Conservation (phyloP, 2,329 filamentous ascomycete genomes). For the Aspergillus cejpii region DNA sequence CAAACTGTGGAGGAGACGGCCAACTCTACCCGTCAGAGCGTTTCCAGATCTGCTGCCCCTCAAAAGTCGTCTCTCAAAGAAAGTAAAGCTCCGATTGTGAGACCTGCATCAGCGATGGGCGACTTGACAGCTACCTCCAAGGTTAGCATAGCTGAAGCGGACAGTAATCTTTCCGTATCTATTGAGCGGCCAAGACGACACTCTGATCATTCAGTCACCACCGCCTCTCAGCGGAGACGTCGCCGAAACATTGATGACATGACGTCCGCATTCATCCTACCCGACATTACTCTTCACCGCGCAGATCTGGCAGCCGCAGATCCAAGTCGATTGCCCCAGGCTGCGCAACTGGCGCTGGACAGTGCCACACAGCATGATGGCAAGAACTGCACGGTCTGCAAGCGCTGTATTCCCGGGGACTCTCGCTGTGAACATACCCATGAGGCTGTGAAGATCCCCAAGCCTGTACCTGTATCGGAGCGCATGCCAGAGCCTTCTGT, state of each 20-base stretch:
- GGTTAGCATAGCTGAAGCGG: constrained; percentile 22
- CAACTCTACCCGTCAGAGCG: constrained; percentile 33
- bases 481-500: constrained; percentile 39
- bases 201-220: constrained; percentile 44
- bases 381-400: constrained; percentile 53
- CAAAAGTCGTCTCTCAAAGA: constrained; percentile 54
- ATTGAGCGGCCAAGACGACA: constrained; percentile 32
- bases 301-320: constrained; percentile 25
- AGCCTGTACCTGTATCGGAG: constrained; percentile 46
- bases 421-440: constrained; percentile 26
- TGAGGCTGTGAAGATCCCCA: constrained; percentile 41
- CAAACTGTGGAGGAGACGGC: constrained; percentile 37
- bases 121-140: constrained; percentile 31
- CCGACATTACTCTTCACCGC: constrained; percentile 52
- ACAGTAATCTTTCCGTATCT: constrained; percentile 27
- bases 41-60: constrained; percentile 34
- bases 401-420: constrained; percentile 36
- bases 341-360: constrained; percentile 39
- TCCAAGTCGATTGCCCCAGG: constrained; percentile 32
- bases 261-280: constrained; percentile 60
- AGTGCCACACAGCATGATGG: constrained; percentile 45
- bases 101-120: constrained; percentile 32
- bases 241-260: constrained; percentile 48
- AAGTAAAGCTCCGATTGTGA: constrained; percentile 32
- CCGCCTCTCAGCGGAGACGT: constrained; percentile 46